Percentiles rank a stretch among this genome's conserved stretches.
Conservation (phyloP, 768 basidiomycete species). For the Peribolospora baueri region DNA sequence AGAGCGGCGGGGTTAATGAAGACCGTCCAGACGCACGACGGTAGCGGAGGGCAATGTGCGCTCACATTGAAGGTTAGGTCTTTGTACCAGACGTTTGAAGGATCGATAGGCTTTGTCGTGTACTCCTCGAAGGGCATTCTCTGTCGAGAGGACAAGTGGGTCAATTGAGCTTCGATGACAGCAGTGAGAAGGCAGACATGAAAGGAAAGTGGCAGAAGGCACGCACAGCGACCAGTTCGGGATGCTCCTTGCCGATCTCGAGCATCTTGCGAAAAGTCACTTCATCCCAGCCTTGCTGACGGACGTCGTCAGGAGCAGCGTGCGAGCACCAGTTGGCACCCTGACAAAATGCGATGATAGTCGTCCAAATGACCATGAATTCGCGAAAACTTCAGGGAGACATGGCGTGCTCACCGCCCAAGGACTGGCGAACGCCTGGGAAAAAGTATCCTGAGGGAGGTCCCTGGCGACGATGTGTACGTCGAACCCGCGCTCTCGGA, state of each 20-base stretch:
- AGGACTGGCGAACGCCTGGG: conserved; percentile 17
- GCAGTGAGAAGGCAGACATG: neutral
- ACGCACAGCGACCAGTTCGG: neutral
- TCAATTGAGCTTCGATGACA: neutral
- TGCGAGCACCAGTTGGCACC: conserved; percentile 19
- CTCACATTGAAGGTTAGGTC: neutral
- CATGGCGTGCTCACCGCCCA: conserved; percentile 18
- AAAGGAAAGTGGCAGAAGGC: neutral
- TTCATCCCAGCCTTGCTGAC: conserved; percentile 10
- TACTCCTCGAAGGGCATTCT: neutral
- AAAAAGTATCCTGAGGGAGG: conserved; percentile 16
- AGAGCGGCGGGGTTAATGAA: neutral
- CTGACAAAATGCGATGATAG: conserved; percentile 1
- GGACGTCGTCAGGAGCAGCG: conserved; percentile 6
- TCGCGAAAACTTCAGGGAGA: neutral
- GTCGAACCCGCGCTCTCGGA: conserved; percentile 12
- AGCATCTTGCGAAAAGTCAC: conserved; percentile 12
- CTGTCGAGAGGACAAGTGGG: neutral
- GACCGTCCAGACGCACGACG: neutral
- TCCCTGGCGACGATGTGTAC: conserved; percentile 18
- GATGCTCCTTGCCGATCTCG: conserved; percentile 9
- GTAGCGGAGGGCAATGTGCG: neutral
- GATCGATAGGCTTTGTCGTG: too few relatives aligned
- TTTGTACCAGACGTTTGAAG: neutral
- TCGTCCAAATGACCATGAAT: neutral